Percentiles rank a stretch among this genome's conserved stretches.
These are phyloP conservation scores for Penicillium lividum DNA, from an alignment of 495 filamentous ascomycete genomes.

Conservation along the genomic window DNA sequence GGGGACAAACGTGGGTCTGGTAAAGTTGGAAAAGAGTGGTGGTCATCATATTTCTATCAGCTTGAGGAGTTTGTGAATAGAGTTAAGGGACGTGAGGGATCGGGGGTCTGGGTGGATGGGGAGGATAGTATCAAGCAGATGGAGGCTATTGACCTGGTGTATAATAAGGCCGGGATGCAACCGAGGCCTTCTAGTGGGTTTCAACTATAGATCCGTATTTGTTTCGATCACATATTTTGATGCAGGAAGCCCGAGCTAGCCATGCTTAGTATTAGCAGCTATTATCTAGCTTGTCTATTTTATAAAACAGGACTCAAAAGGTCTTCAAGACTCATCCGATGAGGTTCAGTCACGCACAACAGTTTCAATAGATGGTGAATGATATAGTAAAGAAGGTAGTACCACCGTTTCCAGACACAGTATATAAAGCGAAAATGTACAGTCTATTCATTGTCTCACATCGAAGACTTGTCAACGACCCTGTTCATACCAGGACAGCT, in stretches of 20 bases:
- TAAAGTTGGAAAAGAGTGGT: slow-evolving; percentile 28
- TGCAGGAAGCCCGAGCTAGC: no score
- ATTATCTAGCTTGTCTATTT: no score
- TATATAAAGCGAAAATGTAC: background rate
- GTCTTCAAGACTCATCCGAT: no score
- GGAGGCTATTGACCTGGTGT: slow-evolving; percentile 55
- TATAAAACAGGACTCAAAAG: no score
- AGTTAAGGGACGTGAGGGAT: slow-evolving; percentile 42
- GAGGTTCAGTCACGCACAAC: no score
- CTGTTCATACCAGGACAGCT: background rate
- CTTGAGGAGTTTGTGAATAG: slow-evolving; percentile 59
- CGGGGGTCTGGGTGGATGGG: slow-evolving; percentile 50
- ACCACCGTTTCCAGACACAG: background rate
- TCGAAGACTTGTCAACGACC: background rate
- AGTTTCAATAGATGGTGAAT: background rate
- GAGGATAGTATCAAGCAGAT: slow-evolving; percentile 54
- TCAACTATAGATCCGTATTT: background rate
- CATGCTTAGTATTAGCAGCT: no score
- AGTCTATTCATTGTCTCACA: background rate
- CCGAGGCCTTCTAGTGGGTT: background rate
- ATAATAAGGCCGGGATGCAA: slow-evolving; percentile 42
- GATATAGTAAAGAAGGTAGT: background rate
- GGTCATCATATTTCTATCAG: slow-evolving; percentile 54
- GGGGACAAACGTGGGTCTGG: slow-evolving; percentile 27
- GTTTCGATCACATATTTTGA: no score